phyloP scores from a whole-genome alignment of 202 grass and related monocot species.

The Elaeis oleifera region DNA sequence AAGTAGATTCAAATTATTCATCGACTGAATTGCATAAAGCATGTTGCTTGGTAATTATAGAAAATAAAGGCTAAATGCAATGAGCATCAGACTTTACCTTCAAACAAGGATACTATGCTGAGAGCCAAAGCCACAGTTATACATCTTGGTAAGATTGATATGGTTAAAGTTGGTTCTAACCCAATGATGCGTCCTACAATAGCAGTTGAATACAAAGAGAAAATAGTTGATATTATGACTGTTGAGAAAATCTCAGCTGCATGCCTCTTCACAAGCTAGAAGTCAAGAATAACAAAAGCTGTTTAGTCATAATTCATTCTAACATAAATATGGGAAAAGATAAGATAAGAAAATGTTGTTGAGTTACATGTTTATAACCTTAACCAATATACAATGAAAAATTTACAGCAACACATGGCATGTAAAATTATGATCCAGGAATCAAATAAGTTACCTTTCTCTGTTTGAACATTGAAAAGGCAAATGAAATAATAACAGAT shows the following conservation, averaged over 20 bases:
- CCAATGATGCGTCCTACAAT: slow-evolving; percentile 56
- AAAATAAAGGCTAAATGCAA: not conserved
- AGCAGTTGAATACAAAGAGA: slow-evolving; percentile 86
- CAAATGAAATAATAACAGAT: slow-evolving; percentile 89
- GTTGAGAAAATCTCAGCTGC: slow-evolving; percentile 91
- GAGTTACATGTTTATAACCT: too few relatives aligned
- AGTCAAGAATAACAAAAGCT: slow-evolving; percentile 5
- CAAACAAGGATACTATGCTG: slow-evolving; percentile 95
- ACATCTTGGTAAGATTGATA: slow-evolving; percentile 89
- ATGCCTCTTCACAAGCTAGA: slow-evolving; percentile 84
- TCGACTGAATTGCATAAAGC: too few relatives aligned
- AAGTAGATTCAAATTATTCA: too few relatives aligned
- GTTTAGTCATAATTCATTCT: slow-evolving; percentile 3
- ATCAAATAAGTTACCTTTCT: slow-evolving; percentile 42
- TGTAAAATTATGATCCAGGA: too few relatives aligned
- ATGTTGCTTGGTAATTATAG: too few relatives aligned
- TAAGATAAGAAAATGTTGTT: not conserved
- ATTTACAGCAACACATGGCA: too few relatives aligned
- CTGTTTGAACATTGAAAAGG: slow-evolving; percentile 97
- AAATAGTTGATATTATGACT: slow-evolving; percentile 50
- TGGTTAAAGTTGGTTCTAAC: slow-evolving; percentile 64
- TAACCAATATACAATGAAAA: too few relatives aligned
- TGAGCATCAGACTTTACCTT: slow-evolving; percentile 36
- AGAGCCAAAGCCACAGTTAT: slow-evolving; percentile 87
- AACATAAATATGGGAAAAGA: slow-evolving; percentile 2